Base-by-base conservation (phyloP, 768 basidiomycete genomes). In the Kwoniella dejecticola region DNA sequence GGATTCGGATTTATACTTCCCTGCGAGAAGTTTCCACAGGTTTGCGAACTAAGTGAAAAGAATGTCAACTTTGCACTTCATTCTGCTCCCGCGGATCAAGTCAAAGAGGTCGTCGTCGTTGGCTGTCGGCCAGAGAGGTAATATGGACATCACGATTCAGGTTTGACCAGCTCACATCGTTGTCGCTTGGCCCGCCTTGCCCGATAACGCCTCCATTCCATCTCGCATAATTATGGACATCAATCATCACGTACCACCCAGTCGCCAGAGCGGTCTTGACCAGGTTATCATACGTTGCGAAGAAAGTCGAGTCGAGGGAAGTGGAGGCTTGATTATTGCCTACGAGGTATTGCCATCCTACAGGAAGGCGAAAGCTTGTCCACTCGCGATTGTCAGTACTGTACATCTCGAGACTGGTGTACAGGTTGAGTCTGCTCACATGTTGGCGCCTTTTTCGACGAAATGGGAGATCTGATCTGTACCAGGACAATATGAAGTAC, bases 131-230 rank as follows among this genome's bases (percentile, higher is more conserved):
- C 36, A 53, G 21, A 23, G 13, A 38, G 15, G 1, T 4, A 36
- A n/a, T n/a, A n/a, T n/a, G n/a, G n/a, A n/a, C n/a, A n/a, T n/a
- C n/a, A n/a, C n/a, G n/a, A n/a, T n/a, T n/a, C n/a, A n/a, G n/a
- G n/a, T n/a, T n/a, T n/a, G n/a, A n/a, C n/a, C n/a, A n/a, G 62
- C 69, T 62, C 63, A 69, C 69, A 21, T 74, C 46, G 24, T 67
- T 82, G 70, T 87, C 81, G 30, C 81, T 80, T 1, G 86, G 85
- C 26, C 85, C 85, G 36, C 85, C 86, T 76, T 87, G 85, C 1
- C 86, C 86, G 47, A 87, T 83, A 33, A 87, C 84, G 81, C 71
- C 72, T 0, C 83, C 83, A 63, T 86, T 84, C 83, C 83, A 85
- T 45, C 85, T 81, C 10, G 83, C 85, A 65, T 85, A 85, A 79